Conservation (phyloP, 352 stramenopile species). For the Phytophthora chlamydospora region DNA sequence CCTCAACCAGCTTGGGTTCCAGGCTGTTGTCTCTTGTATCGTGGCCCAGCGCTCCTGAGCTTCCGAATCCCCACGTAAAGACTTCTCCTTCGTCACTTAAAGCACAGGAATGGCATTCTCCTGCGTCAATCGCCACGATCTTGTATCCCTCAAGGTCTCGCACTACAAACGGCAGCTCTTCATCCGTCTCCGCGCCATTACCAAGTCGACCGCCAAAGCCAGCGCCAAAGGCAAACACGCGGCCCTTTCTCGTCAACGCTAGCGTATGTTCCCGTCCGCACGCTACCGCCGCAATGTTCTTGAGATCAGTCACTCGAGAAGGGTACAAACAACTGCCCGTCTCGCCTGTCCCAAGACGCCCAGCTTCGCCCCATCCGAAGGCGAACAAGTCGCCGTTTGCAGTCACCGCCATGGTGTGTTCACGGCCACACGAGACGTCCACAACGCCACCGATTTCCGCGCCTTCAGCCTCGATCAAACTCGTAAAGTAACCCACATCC, state of each 20-base stretch:
- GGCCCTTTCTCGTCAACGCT: conserved; percentile 51
- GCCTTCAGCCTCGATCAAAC: conserved; percentile 47
- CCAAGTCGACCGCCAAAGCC: conserved; percentile 81
- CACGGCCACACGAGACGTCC: conserved; percentile 76
- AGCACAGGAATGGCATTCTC: conserved; percentile 83
- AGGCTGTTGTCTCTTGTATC: conserved; percentile 65
- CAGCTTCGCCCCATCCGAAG: conserved; percentile 88
- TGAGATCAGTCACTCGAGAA: conserved; percentile 57
- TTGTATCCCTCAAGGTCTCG: conserved; percentile 37
- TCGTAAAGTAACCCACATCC: conserved; percentile 62
- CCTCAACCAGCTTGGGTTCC: conserved; percentile 44
- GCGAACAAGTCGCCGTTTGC: conserved; percentile 72
- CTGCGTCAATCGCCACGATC: conserved; percentile 66
- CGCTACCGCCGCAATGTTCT: conserved; percentile 56
- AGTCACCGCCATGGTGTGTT: conserved; percentile 86
- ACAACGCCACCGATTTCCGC: conserved; percentile 42
- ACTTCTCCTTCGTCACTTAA: conserved; percentile 67
- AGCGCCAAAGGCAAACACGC: conserved; percentile 77
- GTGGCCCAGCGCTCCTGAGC: conserved; percentile 76
- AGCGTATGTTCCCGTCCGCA: conserved; percentile 88
- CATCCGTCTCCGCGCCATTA: conserved; percentile 64
- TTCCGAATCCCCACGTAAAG: conserved; percentile 90
- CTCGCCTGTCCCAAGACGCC: conserved; percentile 80
- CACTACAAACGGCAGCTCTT: conserved; percentile 56
- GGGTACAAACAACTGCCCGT: conserved; percentile 69